A percentile compares a stretch with the other conserved stretches of the same genome.
phyloP scores from a whole-genome alignment of 352 stramenopile species.

The Hyaloperonospora arabidopsidis region DNA sequence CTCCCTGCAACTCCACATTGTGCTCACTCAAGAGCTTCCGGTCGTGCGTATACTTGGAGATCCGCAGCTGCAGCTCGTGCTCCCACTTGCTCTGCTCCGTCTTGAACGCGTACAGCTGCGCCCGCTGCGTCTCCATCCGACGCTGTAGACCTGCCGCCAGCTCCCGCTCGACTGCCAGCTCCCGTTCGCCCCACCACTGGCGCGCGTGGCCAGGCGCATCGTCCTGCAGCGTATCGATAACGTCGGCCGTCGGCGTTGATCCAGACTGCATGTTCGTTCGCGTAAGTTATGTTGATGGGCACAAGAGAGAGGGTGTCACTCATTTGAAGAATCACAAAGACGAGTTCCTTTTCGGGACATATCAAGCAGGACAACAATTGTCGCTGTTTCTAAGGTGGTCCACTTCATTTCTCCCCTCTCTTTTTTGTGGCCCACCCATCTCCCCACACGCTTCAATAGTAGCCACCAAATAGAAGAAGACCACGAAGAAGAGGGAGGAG shows the following conservation, averaged over 20 bases:
- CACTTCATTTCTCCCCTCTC: constrained; percentile 3
- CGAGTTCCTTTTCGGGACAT: neutral
- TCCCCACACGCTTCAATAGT: constrained; percentile 1
- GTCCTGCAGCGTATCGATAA: constrained; percentile 2
- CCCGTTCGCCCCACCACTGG: constrained; percentile 51
- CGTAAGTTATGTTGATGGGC: too few species aligned
- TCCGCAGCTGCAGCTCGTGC: constrained; percentile 61
- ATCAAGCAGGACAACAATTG: neutral
- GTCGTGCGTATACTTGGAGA: constrained; percentile 73
- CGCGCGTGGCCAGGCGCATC: constrained; percentile 23
- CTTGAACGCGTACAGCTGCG: constrained; percentile 72
- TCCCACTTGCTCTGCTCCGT: constrained; percentile 79
- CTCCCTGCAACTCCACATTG: constrained; percentile 70
- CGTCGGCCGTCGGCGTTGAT: neutral
- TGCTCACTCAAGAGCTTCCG: constrained; percentile 73
- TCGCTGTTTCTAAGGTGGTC: neutral
- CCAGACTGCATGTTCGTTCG: constrained; percentile 4
- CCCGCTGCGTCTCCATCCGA: constrained; percentile 61
- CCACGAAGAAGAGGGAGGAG: constrained; percentile 7
- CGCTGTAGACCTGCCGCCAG: constrained; percentile 42
- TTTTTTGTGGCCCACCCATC: constrained; percentile 28
- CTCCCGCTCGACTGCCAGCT: constrained; percentile 37
- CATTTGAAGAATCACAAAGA: neutral
- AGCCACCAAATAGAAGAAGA: neutral
- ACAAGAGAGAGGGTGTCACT: too few species aligned